Conservation (phyloP, 2,329 filamentous ascomycete species). For the Dactylella cylindrospora region DNA sequence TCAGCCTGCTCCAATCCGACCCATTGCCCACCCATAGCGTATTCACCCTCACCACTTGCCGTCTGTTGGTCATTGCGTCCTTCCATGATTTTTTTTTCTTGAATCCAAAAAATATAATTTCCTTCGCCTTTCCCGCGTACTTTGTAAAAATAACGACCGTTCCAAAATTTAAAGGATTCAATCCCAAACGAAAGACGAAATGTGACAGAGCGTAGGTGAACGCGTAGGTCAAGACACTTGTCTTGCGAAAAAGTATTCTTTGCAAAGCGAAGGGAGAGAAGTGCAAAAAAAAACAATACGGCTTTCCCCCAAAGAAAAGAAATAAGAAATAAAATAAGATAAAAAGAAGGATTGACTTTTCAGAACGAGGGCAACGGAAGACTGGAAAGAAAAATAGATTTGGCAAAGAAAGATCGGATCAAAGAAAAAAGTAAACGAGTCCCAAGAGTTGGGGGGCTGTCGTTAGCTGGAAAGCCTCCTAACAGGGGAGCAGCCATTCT, state of each 20-base stretch:
- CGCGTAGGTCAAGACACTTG: constrained; percentile 34
- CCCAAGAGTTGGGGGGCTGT: constrained; percentile 28
- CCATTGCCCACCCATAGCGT: constrained; percentile 43
- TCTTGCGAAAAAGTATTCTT: constrained; percentile 17
- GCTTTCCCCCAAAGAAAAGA: constrained; percentile 9
- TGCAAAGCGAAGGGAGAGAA: constrained; percentile 11
- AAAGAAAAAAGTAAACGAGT: constrained; percentile 37
- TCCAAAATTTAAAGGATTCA: constrained; percentile 18
- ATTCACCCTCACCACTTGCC: constrained; percentile 39
- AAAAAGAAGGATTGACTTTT: constrained; percentile 16
- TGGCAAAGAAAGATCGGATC: constrained; percentile 35
- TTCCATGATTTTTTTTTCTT: constrained; percentile 29
- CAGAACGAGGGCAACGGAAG: constrained; percentile 22
- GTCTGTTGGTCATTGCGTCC: constrained; percentile 41
- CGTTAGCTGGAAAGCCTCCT: constrained; percentile 42
- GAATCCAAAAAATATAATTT: too few relatives aligned
- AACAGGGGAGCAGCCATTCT: constrained; percentile 42
- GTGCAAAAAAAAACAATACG: constrained; percentile 34
- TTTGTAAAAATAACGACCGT: constrained; percentile 33
- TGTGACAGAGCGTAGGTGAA: constrained; percentile 38
- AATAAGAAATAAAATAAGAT: constrained; percentile 7
- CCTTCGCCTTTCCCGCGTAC: background rate
- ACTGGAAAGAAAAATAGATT: constrained; percentile 30
- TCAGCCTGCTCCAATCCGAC: constrained; percentile 39
- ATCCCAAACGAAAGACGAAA: constrained; percentile 32